These are phyloP conservation scores for Umbelopsis isabellina DNA, from an alignment of 192 early-diverging fungal genomes.

Conservation along the genomic window DNA sequence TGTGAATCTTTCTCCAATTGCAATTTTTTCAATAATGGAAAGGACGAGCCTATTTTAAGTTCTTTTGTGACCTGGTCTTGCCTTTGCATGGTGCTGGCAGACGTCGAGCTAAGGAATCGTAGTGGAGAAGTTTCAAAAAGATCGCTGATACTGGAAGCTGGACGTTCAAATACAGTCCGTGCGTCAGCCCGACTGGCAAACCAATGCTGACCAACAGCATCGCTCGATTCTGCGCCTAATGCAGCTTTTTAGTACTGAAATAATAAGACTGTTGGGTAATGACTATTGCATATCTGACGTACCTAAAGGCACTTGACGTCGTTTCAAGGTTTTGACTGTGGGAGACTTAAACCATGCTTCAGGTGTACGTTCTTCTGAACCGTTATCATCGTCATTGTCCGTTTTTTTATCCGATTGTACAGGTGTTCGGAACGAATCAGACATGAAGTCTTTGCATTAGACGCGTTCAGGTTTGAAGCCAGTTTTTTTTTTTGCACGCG, in stretches of 20 bases:
- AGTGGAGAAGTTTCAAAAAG: not conserved
- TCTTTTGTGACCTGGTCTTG: not conserved
- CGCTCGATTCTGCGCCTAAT: not conserved
- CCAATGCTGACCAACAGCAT: not conserved
- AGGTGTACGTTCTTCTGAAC: not conserved
- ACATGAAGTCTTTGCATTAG: not conserved
- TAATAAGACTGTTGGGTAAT: not conserved
- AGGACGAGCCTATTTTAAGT: not conserved
- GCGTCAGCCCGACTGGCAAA: not conserved
- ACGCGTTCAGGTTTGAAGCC: too few species aligned
- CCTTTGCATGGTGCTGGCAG: not conserved
- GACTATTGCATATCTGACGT: not conserved
- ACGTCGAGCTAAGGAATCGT: not conserved
- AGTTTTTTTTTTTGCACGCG: not conserved
- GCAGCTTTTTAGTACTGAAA: not conserved
- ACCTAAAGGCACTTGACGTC: not conserved
- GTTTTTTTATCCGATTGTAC: not conserved
- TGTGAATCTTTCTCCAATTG: not conserved
- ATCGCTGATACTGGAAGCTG: not conserved
- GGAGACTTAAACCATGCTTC: constrained; percentile 2
- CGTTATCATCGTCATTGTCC: not conserved
- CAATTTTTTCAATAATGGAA: not conserved
- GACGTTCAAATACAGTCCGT: not conserved
- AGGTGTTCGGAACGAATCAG: constrained; percentile 1
- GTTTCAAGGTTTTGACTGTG: constrained; percentile 8